Percentiles rank a stretch among this genome's conserved stretches.
Conservation (phyloP, 345 rosid species). For the Eucalyptus regnans region DNA sequence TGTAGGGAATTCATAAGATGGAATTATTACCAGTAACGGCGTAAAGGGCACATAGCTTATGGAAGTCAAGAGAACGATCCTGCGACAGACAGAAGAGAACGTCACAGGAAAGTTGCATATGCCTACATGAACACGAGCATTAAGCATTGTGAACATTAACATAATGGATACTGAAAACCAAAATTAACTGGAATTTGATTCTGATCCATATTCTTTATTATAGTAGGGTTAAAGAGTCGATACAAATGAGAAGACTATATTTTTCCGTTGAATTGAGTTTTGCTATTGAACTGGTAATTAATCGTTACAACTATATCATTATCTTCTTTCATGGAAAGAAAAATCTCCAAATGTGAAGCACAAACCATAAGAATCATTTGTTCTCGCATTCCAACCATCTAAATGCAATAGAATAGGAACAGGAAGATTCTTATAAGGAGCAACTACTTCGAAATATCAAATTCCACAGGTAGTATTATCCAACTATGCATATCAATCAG, state of each 20-base stretch:
- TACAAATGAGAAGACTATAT: neutral
- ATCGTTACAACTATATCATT: neutral
- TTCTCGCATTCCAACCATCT: neutral
- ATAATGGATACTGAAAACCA: neutral
- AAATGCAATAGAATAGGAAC: neutral
- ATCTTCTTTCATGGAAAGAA: neutral
- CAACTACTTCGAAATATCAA: neutral
- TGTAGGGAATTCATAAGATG: neutral
- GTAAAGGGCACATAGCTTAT: constrained; percentile 74
- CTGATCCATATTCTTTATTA: neutral
- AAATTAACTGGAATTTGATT: neutral
- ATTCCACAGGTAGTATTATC: neutral
- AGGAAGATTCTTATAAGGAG: neutral
- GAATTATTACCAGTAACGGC: constrained; percentile 82
- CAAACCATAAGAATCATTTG: neutral
- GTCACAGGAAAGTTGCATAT: neutral
- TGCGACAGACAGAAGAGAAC: constrained; percentile 15
- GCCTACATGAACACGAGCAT: neutral
- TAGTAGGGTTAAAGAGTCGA: neutral
- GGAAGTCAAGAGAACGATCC: constrained; percentile 97
- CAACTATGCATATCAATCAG: neutral
- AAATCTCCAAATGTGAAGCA: neutral
- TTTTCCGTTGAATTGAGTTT: neutral
- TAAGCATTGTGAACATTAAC: neutral
- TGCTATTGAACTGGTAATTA: neutral